These are phyloP conservation scores for Pythium dissimile DNA, from an alignment of 352 stramenopile genomes.

Conservation along the genomic window DNA sequence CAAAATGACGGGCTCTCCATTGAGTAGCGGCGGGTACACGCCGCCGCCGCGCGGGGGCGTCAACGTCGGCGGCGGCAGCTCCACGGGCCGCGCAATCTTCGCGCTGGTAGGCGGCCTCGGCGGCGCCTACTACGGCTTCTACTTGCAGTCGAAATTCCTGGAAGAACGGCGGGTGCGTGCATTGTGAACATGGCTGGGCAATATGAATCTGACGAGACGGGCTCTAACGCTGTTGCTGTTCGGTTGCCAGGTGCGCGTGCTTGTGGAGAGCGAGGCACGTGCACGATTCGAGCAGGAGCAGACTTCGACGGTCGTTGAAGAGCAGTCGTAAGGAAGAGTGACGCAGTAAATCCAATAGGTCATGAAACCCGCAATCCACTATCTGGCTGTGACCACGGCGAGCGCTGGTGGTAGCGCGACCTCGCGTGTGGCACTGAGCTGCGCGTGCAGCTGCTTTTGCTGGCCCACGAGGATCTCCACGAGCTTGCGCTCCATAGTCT, in stretches of 20 bases:
- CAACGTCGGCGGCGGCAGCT: conserved; percentile 74
- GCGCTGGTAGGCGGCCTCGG: conserved; percentile 61
- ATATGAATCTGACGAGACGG: not conserved
- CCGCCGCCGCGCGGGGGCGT: conserved; percentile 32
- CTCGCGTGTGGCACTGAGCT: conserved; percentile 47
- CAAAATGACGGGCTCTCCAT: conserved; percentile 15
- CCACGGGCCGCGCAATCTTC: conserved; percentile 60
- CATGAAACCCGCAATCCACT: not conserved
- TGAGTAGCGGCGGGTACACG: conserved; percentile 12
- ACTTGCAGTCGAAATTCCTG: conserved; percentile 81
- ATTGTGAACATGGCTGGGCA: not conserved
- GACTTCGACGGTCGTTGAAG: not conserved
- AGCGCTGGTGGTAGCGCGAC: conserved; percentile 19
- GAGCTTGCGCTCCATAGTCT: conserved; percentile 69
- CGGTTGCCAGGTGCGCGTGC: conserved; percentile 29
- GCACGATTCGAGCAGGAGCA: conserved; percentile 58
- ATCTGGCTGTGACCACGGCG: not conserved
- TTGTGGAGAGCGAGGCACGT: conserved; percentile 62
- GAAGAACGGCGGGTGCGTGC: conserved; percentile 61
- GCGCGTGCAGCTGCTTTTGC: conserved; percentile 70
- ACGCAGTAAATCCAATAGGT: conserved; percentile 4
- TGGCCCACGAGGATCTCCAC: conserved; percentile 84
- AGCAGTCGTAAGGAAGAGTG: conserved; percentile 1
- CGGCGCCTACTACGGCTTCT: conserved; percentile 78
- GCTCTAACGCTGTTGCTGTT: not conserved